Conservation (phyloP, 768 basidiomycete species). For the Psilocybe azurescens region DNA sequence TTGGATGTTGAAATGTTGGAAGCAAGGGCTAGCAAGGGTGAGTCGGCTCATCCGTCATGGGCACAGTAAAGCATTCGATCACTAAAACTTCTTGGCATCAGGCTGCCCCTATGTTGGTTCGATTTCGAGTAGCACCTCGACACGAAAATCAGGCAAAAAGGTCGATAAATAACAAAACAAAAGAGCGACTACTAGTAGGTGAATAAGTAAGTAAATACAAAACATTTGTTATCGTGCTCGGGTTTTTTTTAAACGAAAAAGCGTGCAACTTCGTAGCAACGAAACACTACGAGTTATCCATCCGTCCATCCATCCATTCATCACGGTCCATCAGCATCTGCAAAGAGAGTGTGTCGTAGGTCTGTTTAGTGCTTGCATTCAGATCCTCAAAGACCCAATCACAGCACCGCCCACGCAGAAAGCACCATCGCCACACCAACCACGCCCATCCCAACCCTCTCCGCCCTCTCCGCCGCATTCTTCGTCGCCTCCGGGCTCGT, state of each 20-base stretch:
- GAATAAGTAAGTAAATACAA: not conserved
- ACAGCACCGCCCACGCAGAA: not conserved
- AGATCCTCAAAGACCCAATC: not conserved
- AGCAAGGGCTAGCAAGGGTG: no score
- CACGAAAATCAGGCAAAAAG: not conserved
- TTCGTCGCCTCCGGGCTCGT: constrained; percentile 41
- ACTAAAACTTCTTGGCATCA: not conserved
- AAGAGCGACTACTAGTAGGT: not conserved
- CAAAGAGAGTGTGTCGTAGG: no score
- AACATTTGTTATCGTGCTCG: not conserved
- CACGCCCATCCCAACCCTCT: not conserved
- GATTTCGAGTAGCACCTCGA: no score
- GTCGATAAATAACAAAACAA: not conserved
- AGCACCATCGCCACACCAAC: not conserved
- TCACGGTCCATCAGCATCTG: no score
- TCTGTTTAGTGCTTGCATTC: not conserved
- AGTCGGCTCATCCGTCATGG: no score
- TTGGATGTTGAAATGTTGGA: no score
- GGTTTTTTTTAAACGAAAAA: not conserved
- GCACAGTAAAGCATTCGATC: no score
- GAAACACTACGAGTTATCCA: not conserved
- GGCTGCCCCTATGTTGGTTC: not conserved
- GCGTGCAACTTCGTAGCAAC: not conserved
- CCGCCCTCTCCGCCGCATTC: not conserved
- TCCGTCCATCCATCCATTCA: not conserved